Base-by-base conservation (phyloP, 1,139 yeast species). In the Diutina catenulata region DNA sequence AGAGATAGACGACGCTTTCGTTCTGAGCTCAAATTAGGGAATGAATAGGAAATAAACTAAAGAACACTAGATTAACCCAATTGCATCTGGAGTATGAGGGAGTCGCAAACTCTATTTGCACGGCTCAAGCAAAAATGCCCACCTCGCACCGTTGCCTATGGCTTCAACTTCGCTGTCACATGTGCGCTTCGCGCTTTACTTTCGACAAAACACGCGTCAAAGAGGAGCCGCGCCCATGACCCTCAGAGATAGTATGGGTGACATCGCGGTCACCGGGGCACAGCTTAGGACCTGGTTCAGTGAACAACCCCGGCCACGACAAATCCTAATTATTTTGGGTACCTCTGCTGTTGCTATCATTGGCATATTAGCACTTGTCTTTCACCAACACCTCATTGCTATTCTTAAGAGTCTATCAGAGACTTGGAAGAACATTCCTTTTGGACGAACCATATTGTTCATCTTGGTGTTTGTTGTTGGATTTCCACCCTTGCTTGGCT, bases 401-500 rank as follows among this genome's bases (percentile, higher is more conserved):
- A 47, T 60, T 32, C 51, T 76, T 40, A 69, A 73, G 3, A 46
- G 48, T 2, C 51, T 76, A 7, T 62, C 81, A 3, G 70, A 72
- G 20, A 44, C 53, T 36, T 69, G 74, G 70, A 52, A 55, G 28
- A 51, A 58, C n/a, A 51, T 68, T 50, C 50, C 55, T 43, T 60
- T 57, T 41, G 91, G 93, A 0, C 63, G 70, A 27, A 45, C 72
- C 2, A 51, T 82, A 1, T 57, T 88, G 43, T 71, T 79, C 44
- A 21, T 57, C 5, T 51, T 65, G 43, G 51, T 66, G 9, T 67
- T 67, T 45, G 44, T 60, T 8, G 70, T 67, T 26, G 68, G 70
- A 0, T 87, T 91, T 63, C 98, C 98, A 3, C 98, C 97, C 2
- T 47, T 88, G 47, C 58, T 87, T 37, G 98, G 98, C 2, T 88